A percentile compares a stretch with the other conserved stretches of the same genome.
Evolutionary conservation across 257 asterid genomes (phyloP).

Genomic region (Lithospermum erythrorhizon): DNA sequence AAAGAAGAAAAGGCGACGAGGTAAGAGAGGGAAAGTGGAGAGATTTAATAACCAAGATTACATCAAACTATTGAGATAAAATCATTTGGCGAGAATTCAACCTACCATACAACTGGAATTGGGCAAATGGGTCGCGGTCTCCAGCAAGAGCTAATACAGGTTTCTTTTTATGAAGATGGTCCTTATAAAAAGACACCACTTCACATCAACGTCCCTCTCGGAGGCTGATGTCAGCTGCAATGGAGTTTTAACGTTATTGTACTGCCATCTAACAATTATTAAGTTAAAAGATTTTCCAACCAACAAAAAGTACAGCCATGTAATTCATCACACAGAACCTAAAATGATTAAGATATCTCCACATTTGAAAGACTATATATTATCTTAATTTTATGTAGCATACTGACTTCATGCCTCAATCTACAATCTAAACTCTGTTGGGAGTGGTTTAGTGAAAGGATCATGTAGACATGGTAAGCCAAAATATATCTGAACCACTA

Average conservation of each 20-base stretch:
- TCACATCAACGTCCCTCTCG: constrained; percentile 80
- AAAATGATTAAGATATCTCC: background rate
- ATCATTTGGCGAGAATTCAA: background rate
- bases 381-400: background rate
- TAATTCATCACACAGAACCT: background rate
- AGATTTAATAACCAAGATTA: constrained; percentile 1
- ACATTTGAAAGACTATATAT: background rate
- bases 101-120: constrained; percentile 88
- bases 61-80: background rate
- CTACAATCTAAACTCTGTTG: too few species aligned
- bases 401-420: too few species aligned
- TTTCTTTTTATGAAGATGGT: constrained; percentile 50
- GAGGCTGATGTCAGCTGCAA: constrained; percentile 75
- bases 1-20: too few species aligned
- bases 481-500: too few species aligned
- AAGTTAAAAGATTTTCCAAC: constrained; percentile 7
- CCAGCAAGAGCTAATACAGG: constrained; percentile 92
- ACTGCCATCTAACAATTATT: too few species aligned
- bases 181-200: constrained; percentile 73
- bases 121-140: constrained; percentile 93
- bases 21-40: too few species aligned
- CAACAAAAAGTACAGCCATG: too few species aligned
- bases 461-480: too few species aligned
- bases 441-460: too few species aligned
- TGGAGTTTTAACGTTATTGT: constrained; percentile 76